Evolutionary conservation across 495 filamentous ascomycete genomes (phyloP), one percentile per base, ranked within the genome.

Genomic region (Tuber borchii): DNA sequence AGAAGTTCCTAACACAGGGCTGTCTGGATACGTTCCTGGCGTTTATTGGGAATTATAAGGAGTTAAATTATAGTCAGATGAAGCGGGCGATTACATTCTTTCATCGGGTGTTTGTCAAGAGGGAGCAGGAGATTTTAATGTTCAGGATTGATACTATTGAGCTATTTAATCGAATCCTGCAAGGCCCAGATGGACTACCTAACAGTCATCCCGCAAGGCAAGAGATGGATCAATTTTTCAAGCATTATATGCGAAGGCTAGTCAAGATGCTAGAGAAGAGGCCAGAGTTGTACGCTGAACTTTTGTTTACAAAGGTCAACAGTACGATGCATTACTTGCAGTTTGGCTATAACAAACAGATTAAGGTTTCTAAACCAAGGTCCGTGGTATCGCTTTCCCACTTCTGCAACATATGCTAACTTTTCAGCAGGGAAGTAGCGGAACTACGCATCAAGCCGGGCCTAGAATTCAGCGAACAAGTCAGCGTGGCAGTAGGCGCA

Each of bases 21-120:
- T 95, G 93, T 72, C 89, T 98, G 71, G 90, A 98, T 80, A 97
- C 95, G 0, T 99, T 95, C 79, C 87, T 97, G 51, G 83, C 88
- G 12, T 93, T 97, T 77, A 90, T 91, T 8, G 88, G 87, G 70
- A 95, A 88, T 83, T 97, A 97, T 82, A 87, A 87, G 39, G 95
- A 98, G 75, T 87, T 99, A n/a, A 86, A 89, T 75, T 85, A 89
- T 2, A 86, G 89, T 61, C 96, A 98, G 83, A 85, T 97, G 71
- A 99, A 99, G 85, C 90, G 96, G 6, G 92, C 91, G 37, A 95
- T 98, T 84, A 93, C 95, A 14, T 98, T 95, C 80, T 95, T 99
- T 84, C 95, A 98, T 78, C 90, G 95, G 2, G 88, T 97, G 65
- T 94, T 93, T 7, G 97, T 97, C 87, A 98, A 97, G 84, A 90